Evolutionary conservation across 257 asterid species (phyloP).

Genomic region (Ajuga chamaepitys): DNA sequence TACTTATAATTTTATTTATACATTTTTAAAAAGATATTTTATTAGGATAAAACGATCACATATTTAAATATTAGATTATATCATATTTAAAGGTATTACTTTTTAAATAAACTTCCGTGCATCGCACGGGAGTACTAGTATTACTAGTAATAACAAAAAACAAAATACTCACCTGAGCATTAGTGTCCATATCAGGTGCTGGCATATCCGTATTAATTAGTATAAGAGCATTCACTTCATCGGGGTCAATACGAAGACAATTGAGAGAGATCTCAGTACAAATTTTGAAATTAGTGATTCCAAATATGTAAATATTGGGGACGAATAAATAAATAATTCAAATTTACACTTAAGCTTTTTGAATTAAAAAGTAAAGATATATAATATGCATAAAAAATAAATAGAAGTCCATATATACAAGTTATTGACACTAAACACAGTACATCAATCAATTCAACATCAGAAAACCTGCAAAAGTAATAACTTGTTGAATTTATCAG

Average conservation of each 20-base stretch:
- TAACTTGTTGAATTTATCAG: not conserved
- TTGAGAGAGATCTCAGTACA: conserved; percentile 15
- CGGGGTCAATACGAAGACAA: conserved; percentile 49
- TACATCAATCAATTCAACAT: not conserved
- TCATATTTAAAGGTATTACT: no score
- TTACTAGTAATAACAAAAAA: no score
- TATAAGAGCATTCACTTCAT: conserved; percentile 94
- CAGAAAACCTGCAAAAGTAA: not conserved
- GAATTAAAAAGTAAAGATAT: not conserved
- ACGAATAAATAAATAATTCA: not conserved
- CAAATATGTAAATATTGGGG: not conserved
- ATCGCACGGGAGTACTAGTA: no score
- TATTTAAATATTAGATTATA: no score
- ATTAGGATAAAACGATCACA: no score
- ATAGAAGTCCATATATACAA: not conserved
- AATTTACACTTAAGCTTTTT: not conserved
- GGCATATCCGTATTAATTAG: conserved; percentile 90
- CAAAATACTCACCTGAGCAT: conserved; percentile 62
- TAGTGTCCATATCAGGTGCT: conserved; percentile 99
- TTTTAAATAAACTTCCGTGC: no score
- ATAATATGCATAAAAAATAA: not conserved
- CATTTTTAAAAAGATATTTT: no score
- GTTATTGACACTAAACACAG: not conserved
- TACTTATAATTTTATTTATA: no score
- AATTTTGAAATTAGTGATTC: not conserved